These are phyloP conservation scores for Trichoderma afroharzianum DNA, from an alignment of 2,329 filamentous ascomycete genomes.

Conservation along the genomic window DNA sequence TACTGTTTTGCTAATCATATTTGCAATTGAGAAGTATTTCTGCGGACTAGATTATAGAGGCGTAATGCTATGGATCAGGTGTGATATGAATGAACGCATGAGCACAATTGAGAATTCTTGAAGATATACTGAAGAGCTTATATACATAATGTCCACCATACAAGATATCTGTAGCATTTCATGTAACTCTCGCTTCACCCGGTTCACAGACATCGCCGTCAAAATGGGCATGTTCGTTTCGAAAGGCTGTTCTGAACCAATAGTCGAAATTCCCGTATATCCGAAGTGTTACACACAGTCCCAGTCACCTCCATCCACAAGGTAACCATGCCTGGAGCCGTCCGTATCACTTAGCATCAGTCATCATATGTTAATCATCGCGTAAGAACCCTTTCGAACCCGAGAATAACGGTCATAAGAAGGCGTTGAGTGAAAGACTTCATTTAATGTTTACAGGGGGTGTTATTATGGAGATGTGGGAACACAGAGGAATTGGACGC, in stretches of 20 bases:
- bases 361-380: slow-evolving; percentile 1
- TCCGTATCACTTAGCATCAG: not conserved
- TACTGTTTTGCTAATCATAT: not conserved
- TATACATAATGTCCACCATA: not conserved
- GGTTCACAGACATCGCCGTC: not conserved
- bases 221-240: not conserved
- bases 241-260: not conserved
- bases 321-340: no score
- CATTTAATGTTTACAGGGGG: no score
- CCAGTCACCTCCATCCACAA: not conserved
- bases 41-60: rapidly evolving
- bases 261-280: not conserved
- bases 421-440: not conserved
- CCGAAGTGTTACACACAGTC: not conserved
- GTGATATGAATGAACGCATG: not conserved
- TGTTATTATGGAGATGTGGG: not conserved
- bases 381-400: not conserved
- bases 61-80: not conserved
- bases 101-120: not conserved
- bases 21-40: not conserved
- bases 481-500: not conserved
- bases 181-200: not conserved
- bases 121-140: not conserved
- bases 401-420: not conserved
- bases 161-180: no score